These are phyloP conservation scores for Chlamydomonas asymmetrica DNA, from an alignment of 139 green algal genomes.

Conservation along the genomic window DNA sequence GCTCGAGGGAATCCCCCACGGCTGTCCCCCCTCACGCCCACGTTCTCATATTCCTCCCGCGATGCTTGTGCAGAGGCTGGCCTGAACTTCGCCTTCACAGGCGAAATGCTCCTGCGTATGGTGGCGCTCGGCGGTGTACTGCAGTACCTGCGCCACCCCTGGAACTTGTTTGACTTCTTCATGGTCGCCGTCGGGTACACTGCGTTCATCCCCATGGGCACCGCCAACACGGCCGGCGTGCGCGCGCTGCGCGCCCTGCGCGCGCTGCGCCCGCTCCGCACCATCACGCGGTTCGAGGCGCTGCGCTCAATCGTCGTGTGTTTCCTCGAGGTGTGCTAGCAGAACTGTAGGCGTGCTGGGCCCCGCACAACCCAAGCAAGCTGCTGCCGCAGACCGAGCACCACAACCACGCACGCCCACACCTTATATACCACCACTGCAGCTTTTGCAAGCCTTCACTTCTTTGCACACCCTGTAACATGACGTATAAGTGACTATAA, in stretches of 20 bases:
- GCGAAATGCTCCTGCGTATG: slow-evolving; percentile 62
- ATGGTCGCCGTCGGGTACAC: slow-evolving; percentile 62
- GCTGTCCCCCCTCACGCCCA: no score
- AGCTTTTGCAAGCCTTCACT: no score
- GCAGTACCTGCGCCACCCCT: slow-evolving; percentile 50
- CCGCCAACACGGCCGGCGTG: slow-evolving; percentile 28
- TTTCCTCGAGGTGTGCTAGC: slow-evolving; percentile 77
- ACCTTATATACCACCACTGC: no score
- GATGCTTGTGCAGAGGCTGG: no score
- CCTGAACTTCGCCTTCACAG: slow-evolving; percentile 65
- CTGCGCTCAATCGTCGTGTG: slow-evolving; percentile 74
- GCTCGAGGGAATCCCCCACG: no score
- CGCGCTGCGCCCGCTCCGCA: slow-evolving; percentile 71
- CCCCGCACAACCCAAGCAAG: no score
- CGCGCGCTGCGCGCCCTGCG: slow-evolving; percentile 59
- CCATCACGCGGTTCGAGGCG: slow-evolving; percentile 68
- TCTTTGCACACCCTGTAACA: no score
- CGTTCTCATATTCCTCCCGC: no score
- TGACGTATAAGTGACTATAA: no score
- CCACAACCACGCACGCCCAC: no score
- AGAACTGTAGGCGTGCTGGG: no score
- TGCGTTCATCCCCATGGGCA: slow-evolving; percentile 39
- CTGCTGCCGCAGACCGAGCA: no score
- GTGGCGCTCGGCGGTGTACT: slow-evolving; percentile 43
- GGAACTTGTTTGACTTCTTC: slow-evolving; percentile 72